phyloP scores from a whole-genome alignment of 2,329 filamentous ascomycete genomes.

The Ophioceras dolichostomum region DNA sequence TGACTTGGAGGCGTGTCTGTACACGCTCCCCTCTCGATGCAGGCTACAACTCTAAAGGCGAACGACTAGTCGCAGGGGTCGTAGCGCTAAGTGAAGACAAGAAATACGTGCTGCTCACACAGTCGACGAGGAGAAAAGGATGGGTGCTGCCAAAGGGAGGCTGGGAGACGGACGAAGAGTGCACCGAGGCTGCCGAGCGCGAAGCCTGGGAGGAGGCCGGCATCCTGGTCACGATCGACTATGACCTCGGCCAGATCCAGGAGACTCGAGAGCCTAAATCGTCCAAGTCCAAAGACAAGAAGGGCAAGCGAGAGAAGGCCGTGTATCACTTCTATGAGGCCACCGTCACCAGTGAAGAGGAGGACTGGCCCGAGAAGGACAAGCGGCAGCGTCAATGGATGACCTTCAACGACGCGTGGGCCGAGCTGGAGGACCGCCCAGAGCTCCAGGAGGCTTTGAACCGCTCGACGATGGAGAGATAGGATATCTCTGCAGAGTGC shows the following conservation, averaged over 20 bases:
- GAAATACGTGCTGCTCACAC: conserved; percentile 81
- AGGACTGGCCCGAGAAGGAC: conserved; percentile 85
- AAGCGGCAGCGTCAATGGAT: conserved; percentile 90
- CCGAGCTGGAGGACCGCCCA: conserved; percentile 63
- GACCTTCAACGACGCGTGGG: conserved; percentile 68
- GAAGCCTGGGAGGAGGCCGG: conserved; percentile 99
- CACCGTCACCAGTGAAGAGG: conserved; percentile 74
- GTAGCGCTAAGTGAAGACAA: conserved; percentile 83
- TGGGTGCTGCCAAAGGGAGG: conserved; percentile 98
- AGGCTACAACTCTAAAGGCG: conserved; percentile 90
- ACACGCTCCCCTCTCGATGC: conserved; percentile 7
- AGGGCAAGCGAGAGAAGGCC: conserved; percentile 46
- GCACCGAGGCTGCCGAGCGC: conserved; percentile 69
- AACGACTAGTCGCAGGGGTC: conserved; percentile 88
- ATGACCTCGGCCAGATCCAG: conserved; percentile 74
- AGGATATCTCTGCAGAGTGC: background rate
- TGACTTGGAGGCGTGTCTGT: conserved; percentile 11
- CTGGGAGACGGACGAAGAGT: conserved; percentile 91
- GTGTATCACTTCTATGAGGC: conserved; percentile 78
- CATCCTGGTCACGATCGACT: conserved; percentile 72
- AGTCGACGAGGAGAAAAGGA: conserved; percentile 78
- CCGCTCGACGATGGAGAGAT: conserved; percentile 58
- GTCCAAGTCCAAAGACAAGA: conserved; percentile 6
- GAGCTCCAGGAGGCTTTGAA: conserved; percentile 83
- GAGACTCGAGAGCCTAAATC: conserved; percentile 73